Evolutionary conservation across 495 filamentous ascomycete species (phyloP).

Genomic region (Xylaria palmicola): DNA sequence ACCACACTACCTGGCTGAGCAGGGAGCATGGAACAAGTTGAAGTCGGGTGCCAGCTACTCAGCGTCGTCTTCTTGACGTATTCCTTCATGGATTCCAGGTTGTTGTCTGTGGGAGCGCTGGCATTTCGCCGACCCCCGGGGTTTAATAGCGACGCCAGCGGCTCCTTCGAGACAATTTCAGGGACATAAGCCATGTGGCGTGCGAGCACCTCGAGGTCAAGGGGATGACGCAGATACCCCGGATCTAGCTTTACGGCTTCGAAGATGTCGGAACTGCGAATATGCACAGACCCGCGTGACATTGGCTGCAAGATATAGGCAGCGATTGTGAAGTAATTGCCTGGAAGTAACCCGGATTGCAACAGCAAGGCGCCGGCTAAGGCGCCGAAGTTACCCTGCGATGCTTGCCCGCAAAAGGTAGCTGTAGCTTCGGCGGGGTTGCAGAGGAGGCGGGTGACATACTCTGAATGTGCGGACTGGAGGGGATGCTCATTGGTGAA

Average conservation of each 20-base stretch:
- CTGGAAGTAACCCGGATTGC: neutral
- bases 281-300: neutral
- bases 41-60: conserved; percentile 33
- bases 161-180: neutral
- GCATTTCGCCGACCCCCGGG: neutral
- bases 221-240: neutral
- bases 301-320: neutral
- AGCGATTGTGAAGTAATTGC: neutral
- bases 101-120: neutral
- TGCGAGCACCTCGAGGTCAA: neutral
- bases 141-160: neutral
- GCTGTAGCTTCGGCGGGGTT: neutral
- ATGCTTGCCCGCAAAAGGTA: neutral
- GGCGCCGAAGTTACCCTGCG: neutral
- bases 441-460: neutral
- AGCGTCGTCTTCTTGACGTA: conserved; percentile 19
- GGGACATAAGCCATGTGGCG: neutral
- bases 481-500: neutral
- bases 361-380: neutral
- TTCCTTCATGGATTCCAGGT: conserved; percentile 2
- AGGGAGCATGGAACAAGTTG: conserved; percentile 51
- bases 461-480: neutral
- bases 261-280: neutral
- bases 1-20: conserved; percentile 46
- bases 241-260: neutral